These are phyloP conservation scores for Lotmaria passim DNA, from an alignment of 208 protist genomes.

Conservation along the genomic window DNA sequence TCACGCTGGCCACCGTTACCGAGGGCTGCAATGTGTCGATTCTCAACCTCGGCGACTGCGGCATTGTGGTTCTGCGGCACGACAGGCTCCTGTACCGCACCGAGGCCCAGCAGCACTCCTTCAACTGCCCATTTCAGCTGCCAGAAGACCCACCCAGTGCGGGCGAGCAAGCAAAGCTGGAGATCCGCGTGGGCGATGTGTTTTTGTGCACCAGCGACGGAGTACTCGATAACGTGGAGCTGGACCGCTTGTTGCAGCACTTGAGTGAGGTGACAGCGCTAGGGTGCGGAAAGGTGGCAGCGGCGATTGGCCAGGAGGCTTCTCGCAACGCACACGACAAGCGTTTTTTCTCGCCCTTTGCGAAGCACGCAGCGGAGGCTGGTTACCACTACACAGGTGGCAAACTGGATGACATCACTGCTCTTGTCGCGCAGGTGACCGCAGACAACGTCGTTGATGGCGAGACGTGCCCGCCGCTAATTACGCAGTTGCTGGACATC, in stretches of 20 bases:
- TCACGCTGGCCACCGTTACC: slow-evolving; percentile 66
- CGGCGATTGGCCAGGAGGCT: slow-evolving; percentile 58
- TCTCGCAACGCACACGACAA: slow-evolving; percentile 55
- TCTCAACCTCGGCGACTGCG: slow-evolving; percentile 90
- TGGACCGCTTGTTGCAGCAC: slow-evolving; percentile 58
- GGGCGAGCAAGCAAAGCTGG: slow-evolving; percentile 63
- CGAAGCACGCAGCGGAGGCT: slow-evolving; percentile 55
- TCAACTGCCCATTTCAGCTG: slow-evolving; percentile 89
- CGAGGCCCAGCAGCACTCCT: slow-evolving; percentile 79
- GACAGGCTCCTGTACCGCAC: slow-evolving; percentile 69
- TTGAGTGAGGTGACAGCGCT: slow-evolving; percentile 42
- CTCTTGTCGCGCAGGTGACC: slow-evolving; percentile 79
- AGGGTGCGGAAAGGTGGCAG: slow-evolving; percentile 69
- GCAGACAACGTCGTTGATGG: slow-evolving; percentile 23
- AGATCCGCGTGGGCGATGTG: slow-evolving; percentile 69
- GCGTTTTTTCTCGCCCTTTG: slow-evolving; percentile 80
- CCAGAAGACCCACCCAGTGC: slow-evolving; percentile 73
- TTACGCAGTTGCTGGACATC: slow-evolving; percentile 55
- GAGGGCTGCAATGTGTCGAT: slow-evolving; percentile 65
- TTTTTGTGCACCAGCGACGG: slow-evolving; percentile 85
- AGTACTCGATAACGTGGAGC: slow-evolving; percentile 84
- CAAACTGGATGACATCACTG: slow-evolving; percentile 89
- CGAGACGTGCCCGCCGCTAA: slow-evolving; percentile 51
- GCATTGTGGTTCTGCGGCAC: slow-evolving; percentile 67
- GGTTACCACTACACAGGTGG: slow-evolving; percentile 79